Percentiles rank a stretch among this genome's conserved stretches.
These are phyloP conservation scores for Echium plantagineum DNA, from an alignment of 257 asterid species.

Conservation along the genomic window DNA sequence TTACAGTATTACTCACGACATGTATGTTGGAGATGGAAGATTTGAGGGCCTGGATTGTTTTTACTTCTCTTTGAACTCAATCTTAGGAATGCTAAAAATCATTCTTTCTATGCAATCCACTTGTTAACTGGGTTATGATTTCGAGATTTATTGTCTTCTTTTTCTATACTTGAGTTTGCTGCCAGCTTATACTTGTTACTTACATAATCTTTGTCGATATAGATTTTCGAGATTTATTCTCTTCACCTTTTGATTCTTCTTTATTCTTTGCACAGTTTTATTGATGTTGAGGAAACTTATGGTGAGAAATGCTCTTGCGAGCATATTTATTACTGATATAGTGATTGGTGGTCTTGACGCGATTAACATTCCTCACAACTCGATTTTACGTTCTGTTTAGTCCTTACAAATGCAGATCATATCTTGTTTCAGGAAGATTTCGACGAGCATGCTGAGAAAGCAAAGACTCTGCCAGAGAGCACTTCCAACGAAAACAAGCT, in stretches of 20 bases:
- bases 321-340: not conserved
- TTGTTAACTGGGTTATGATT: no score
- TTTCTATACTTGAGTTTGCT: no score
- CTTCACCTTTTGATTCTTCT: not conserved
- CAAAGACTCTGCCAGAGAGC: slow-evolving; percentile 69
- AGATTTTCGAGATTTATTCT: no score
- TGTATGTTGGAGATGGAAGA: no score
- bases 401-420: not conserved
- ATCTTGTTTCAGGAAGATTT: slow-evolving; percentile 61
- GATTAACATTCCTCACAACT: not conserved
- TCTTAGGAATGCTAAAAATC: no score
- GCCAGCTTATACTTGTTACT: no score
- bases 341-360: not conserved
- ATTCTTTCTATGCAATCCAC: no score
- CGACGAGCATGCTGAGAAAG: slow-evolving; percentile 78
- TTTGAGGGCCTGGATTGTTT: no score
- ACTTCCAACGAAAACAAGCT: slow-evolving; percentile 64
- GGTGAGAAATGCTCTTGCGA: not conserved
- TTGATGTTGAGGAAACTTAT: not conserved
- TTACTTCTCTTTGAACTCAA: no score
- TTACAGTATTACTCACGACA: no score
- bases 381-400: not conserved
- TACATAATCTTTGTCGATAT: no score
- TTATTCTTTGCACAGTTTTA: not conserved
- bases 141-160: no score